Conservation (phyloP, 2,329 filamentous ascomycete genomes). For the Talaromyces sp. region DNA sequence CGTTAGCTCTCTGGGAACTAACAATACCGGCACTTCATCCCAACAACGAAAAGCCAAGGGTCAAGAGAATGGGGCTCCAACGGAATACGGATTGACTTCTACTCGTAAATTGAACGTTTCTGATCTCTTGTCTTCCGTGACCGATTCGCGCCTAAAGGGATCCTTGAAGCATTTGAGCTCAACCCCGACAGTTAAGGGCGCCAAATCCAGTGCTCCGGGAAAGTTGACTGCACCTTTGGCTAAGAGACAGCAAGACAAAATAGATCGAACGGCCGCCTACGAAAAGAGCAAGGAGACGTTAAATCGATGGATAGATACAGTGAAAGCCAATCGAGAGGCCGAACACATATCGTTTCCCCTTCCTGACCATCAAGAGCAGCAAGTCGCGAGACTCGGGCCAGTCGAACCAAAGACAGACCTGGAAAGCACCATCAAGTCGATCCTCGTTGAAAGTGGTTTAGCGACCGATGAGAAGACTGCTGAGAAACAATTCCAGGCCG, state of each 20-base stretch:
- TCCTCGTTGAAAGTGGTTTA: conserved; percentile 85
- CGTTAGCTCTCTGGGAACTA: conserved; percentile 61
- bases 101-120: conserved; percentile 69
- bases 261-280: conserved; percentile 79
- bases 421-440: conserved; percentile 79
- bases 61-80: conserved; percentile 61
- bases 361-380: conserved; percentile 62
- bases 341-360: conserved; percentile 89
- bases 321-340: conserved; percentile 87
- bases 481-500: conserved; percentile 65
- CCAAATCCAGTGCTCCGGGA: conserved; percentile 56
- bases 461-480: conserved; percentile 57
- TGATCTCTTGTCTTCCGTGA: conserved; percentile 69
- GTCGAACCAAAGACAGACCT: conserved; percentile 72
- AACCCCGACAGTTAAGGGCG: conserved; percentile 39
- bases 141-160: conserved; percentile 72
- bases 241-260: conserved; percentile 78
- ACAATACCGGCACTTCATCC: conserved; percentile 32
- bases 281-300: conserved; percentile 89
- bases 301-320: conserved; percentile 87
- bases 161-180: conserved; percentile 68
- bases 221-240: conserved; percentile 80
- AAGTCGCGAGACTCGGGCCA: conserved; percentile 53
- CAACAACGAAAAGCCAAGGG: conserved; percentile 40
- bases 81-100: conserved; percentile 56